phyloP scores from a whole-genome alignment of 106 monocot species.

The Ottelia alismoides region DNA sequence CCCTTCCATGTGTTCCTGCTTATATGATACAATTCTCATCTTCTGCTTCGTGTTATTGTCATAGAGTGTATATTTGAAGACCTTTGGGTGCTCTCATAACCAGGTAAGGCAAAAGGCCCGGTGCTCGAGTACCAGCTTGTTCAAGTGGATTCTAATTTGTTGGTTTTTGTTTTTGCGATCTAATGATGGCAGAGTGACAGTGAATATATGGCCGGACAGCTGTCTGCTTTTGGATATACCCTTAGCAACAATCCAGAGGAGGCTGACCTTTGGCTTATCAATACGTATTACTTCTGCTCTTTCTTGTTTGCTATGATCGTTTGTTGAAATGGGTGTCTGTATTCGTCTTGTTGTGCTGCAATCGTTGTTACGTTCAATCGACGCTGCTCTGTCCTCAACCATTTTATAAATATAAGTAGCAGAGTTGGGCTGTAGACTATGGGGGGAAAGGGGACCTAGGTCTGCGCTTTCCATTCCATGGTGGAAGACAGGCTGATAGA shows the following conservation, averaged over 20 bases:
- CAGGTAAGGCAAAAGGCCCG: slow-evolving; percentile 35
- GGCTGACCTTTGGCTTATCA: slow-evolving; percentile 91
- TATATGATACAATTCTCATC: neutral
- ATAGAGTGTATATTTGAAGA: slow-evolving; percentile 93
- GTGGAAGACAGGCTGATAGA: no score
- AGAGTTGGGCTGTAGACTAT: no score
- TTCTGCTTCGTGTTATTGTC: neutral
- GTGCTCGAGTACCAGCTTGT: neutral
- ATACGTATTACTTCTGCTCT: slow-evolving; percentile 43
- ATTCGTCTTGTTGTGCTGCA: neutral
- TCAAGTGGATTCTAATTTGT: neutral
- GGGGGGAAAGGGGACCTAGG: no score
- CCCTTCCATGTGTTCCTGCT: neutral
- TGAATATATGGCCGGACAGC: slow-evolving; percentile 98
- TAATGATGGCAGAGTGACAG: slow-evolving; percentile 70
- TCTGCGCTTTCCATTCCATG: no score
- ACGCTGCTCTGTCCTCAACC: no score
- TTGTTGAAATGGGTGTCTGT: neutral
- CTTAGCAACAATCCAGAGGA: slow-evolving; percentile 65
- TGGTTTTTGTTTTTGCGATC: neutral
- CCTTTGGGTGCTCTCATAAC: slow-evolving; percentile 98
- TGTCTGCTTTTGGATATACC: slow-evolving; percentile 84
- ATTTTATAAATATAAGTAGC: no score
- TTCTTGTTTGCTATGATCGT: neutral
- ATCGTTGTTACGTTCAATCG: no score